Evolutionary conservation across 2,329 filamentous ascomycete genomes (phyloP).

Genomic region (Apiospora arundinis): DNA sequence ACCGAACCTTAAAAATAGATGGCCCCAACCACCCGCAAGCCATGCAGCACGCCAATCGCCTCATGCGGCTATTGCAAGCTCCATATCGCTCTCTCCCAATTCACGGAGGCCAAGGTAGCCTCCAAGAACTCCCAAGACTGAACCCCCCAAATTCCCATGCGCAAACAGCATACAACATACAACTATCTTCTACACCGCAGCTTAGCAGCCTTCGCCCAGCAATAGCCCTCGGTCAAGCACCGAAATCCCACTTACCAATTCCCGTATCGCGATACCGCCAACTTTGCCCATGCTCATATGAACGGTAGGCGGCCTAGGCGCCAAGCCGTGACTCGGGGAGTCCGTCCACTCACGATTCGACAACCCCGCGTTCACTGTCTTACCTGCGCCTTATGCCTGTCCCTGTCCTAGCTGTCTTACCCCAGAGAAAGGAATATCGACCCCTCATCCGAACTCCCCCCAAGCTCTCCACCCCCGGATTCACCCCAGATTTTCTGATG

Average conservation of each 20-base stretch:
- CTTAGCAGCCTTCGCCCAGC: not conserved
- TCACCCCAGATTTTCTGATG: not conserved
- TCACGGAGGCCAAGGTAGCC: not conserved
- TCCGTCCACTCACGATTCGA: not conserved
- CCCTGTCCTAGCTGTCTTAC: conserved; percentile 7
- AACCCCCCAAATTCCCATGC: not conserved
- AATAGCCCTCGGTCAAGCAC: not conserved
- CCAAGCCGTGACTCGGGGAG: conserved; percentile 1
- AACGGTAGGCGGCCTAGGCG: not conserved
- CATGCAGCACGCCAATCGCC: not conserved
- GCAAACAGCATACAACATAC: not conserved
- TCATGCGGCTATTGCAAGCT: not conserved
- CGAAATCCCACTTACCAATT: not conserved
- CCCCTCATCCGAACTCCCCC: not conserved
- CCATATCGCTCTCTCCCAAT: not conserved
- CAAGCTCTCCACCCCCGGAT: conserved; percentile 9
- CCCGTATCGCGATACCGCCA: conserved; percentile 1
- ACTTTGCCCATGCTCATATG: not conserved
- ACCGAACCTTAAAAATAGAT: conserved; percentile 10
- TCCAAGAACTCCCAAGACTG: not conserved
- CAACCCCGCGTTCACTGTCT: conserved; percentile 11
- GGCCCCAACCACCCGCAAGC: not conserved
- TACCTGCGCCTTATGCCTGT: not conserved
- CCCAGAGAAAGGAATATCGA: not conserved
- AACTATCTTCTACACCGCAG: not conserved